Evolutionary conservation across 169 alveolate species (phyloP), one percentile per base, ranked within the genome.

Genomic region (Babesia microti): DNA sequence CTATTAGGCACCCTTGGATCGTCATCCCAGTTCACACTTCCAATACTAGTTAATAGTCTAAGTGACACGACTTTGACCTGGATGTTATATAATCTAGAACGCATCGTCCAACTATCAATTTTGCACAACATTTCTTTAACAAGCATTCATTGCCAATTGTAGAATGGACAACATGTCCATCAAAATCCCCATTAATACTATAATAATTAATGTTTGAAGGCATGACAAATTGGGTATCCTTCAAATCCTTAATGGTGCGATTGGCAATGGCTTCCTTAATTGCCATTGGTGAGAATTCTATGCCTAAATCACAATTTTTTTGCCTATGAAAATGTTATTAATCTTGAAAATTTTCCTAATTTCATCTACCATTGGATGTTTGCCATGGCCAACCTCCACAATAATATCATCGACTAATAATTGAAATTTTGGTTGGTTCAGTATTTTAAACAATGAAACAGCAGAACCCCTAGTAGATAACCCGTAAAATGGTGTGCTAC

Each of bases 301-400:
- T 30, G 17, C 76, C 76, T n/a, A 28, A 44, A 48, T 65, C 53
- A 19, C 12, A 35, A 11, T 41, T n/a, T n/a, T n/a, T n/a, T n/a
- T n/a, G n/a, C n/a, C n/a, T n/a, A n/a, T n/a, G n/a, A n/a, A n/a
- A n/a, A n/a, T n/a, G n/a, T n/a, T n/a, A n/a, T 24, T 22, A 40
- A 43, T 14, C 28, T 11, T 3, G 29, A 28, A 28, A 65, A 68
- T 15, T 49, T 26, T 19, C 57, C 35, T 23, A 40, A 75, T 37
- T 37, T 75, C 81, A 48, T 73, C 69, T 21, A 74, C 51, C 28
- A 75, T 56, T 2, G 85, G 85, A 26, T 67, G 79, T 39, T 75
- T 75, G 7, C 85, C 85, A 48, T 75, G 85, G 21, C 85, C 85
- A 24, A 75, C 59, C 36, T 75, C 85, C 45, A 75, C 44, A 17